Evolutionary conservation across 805 yeast species (phyloP).

Genomic region (Wickerhamiella hasegawae): DNA sequence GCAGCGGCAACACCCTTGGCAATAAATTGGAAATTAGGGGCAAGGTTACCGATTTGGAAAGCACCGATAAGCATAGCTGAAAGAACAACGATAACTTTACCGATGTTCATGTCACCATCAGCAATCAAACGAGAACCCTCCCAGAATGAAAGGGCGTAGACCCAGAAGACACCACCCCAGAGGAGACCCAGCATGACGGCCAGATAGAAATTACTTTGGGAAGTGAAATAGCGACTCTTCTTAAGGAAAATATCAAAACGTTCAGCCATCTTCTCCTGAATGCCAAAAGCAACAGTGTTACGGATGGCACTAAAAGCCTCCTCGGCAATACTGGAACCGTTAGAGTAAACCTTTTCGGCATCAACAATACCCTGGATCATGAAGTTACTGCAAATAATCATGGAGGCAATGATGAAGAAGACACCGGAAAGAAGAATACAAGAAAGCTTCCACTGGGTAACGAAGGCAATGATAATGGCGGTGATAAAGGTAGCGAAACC

Average conservation of each 20-base stretch:
- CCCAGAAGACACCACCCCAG: conserved; percentile 23
- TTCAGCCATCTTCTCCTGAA: conserved; percentile 22
- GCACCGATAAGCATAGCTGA: conserved; percentile 29
- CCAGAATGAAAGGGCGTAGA: conserved; percentile 29
- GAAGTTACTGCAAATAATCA: conserved; percentile 19
- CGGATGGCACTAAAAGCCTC: conserved; percentile 27
- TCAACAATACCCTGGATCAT: conserved; percentile 17
- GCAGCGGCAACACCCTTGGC: conserved; percentile 27
- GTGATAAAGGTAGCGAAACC: conserved; percentile 26
- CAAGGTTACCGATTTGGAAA: conserved; percentile 26
- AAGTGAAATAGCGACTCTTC: conserved; percentile 15
- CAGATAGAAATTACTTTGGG: conserved; percentile 17
- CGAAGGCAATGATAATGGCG: conserved; percentile 23
- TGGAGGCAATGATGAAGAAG: conserved; percentile 18
- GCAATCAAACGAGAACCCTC: conserved; percentile 27
- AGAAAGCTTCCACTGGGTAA: conserved; percentile 23
- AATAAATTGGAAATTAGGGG: conserved; percentile 25
- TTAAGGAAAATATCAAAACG: conserved; percentile 20
- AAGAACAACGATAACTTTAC: conserved; percentile 23
- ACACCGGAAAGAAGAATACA: conserved; percentile 23
- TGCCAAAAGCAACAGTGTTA: conserved; percentile 28
- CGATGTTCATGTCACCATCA: conserved; percentile 20
- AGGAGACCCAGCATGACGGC: conserved; percentile 24
- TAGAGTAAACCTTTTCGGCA: conserved; percentile 16
- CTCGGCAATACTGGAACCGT: conserved; percentile 26